Evolutionary conservation across 495 filamentous ascomycete genomes (phyloP), one percentile per base, ranked within the genome.

Genomic region (Elasticomyces elasticus): DNA sequence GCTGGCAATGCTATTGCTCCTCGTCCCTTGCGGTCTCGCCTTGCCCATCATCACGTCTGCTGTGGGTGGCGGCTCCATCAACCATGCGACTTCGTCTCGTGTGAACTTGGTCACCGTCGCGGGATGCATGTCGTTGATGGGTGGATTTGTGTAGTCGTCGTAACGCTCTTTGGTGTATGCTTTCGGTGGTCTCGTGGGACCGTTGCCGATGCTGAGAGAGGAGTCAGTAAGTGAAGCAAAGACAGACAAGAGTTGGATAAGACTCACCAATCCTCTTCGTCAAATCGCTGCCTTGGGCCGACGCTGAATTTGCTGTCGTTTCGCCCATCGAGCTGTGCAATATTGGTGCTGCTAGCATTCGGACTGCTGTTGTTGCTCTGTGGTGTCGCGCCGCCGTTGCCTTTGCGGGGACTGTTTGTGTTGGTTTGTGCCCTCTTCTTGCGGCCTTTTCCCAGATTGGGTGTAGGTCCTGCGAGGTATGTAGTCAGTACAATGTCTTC

Each of bases 21-120:
- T 67, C 56, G 72, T 81, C 45, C 79, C 67, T 75, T 49, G 40
- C 15, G 81, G 74, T 26, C 69, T 69, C 52, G 77, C 77, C 64
- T 89, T 91, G 54, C 88, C 87, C 59, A 82, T 84, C 89, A 95
- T 95, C 44, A 95, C 71, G 61, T 79, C 85, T 17, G 89, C 86
- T 46, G 77, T 78, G 33, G 89, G 89, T 2, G 88, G 88, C 1
- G 89, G 89, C 66, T 91, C 86, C 28, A 94, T 71, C 87, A 95
- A 92, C 89, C 89, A 95, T 61, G 71, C 71, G n/a, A 81, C 82
- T 49, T 83, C 85, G 22, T 58, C 51, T 19, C 27, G 23, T 7
- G 48, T 42, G 5, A 20, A 3, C 17, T 42, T 49, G 23, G 79
- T 79, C 47, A 94, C 87, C 49, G 91, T 83, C 10, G 89, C 87